Evolutionary conservation across 768 basidiomycete species (phyloP).

Genomic region (Psilocybe azurescens): DNA sequence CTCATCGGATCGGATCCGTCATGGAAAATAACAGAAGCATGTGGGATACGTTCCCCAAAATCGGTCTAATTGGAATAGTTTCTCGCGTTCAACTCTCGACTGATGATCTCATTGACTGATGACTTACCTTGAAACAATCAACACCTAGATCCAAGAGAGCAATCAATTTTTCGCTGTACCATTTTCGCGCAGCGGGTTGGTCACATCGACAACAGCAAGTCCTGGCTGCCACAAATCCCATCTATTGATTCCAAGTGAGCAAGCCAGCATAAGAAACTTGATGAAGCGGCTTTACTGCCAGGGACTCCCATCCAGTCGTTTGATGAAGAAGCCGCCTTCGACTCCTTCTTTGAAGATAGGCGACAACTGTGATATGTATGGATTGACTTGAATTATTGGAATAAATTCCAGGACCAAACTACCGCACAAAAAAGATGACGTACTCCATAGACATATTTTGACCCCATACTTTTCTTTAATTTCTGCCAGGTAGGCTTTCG

Average conservation of each 20-base stretch:
- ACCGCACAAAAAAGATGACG: slow-evolving; percentile 15
- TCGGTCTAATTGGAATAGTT: slow-evolving; percentile 54
- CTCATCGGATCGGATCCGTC: slow-evolving; percentile 72
- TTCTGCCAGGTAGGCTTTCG: slow-evolving; percentile 62
- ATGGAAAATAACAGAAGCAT: slow-evolving; percentile 63
- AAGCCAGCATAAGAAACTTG: slow-evolving; percentile 5
- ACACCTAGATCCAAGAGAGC: slow-evolving; percentile 60
- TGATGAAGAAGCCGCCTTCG: slow-evolving; percentile 72
- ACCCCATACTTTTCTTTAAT: slow-evolving; percentile 68
- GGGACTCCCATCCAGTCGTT: slow-evolving; percentile 66
- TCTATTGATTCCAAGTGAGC: slow-evolving; percentile 10
- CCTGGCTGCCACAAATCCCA: slow-evolving; percentile 39
- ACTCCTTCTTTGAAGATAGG: slow-evolving; percentile 74
- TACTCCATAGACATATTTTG: slow-evolving; percentile 78
- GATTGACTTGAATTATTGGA: slow-evolving; percentile 56
- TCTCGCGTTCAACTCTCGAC: not conserved
- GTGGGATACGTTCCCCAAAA: slow-evolving; percentile 80
- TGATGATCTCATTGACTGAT: not conserved
- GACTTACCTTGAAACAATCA: slow-evolving; percentile 60
- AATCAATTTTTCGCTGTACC: slow-evolving; percentile 57
- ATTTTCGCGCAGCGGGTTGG: slow-evolving; percentile 56
- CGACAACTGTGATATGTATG: slow-evolving; percentile 73
- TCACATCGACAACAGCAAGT: slow-evolving; percentile 67
- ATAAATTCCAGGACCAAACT: not conserved
- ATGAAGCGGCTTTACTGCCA: slow-evolving; percentile 59